A percentile compares a stretch with the other conserved stretches of the same genome.
These are phyloP conservation scores for Seminavis robusta DNA, from an alignment of 108 stramenopile species.

Conservation along the genomic window DNA sequence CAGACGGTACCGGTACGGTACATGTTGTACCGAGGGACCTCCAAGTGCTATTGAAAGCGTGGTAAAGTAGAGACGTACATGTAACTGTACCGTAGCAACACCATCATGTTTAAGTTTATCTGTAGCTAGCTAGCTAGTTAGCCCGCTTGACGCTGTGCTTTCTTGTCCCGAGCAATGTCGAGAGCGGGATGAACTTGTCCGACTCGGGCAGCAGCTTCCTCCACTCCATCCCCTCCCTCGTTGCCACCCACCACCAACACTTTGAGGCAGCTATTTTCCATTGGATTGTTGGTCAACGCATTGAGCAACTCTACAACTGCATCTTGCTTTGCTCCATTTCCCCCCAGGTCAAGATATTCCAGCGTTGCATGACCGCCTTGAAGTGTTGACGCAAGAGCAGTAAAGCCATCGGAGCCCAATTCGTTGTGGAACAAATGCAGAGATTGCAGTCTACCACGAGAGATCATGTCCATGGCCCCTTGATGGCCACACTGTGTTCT, in stretches of 20 bases:
- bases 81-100: too few relatives aligned
- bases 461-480: slow-evolving; percentile 43
- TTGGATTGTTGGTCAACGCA: slow-evolving; percentile 7
- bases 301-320: slow-evolving; percentile 48
- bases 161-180: slow-evolving; percentile 73
- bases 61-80: too few relatives aligned
- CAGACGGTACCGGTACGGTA: too few relatives aligned
- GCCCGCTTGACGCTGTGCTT: too few relatives aligned
- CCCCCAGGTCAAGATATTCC: slow-evolving; percentile 68
- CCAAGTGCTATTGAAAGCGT: too few relatives aligned
- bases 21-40: too few relatives aligned
- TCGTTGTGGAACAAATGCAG: slow-evolving; percentile 67
- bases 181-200: slow-evolving; percentile 41
- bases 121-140: too few relatives aligned
- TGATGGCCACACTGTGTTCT: slow-evolving; percentile 50
- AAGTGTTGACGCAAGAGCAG: slow-evolving; percentile 27
- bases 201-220: slow-evolving; percentile 32
- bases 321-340: slow-evolving; percentile 52
- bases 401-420: slow-evolving; percentile 54
- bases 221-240: slow-evolving; percentile 40
- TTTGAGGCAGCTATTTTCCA: not conserved
- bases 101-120: too few relatives aligned
- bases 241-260: slow-evolving; percentile 75
- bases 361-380: slow-evolving; percentile 48
- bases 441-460: slow-evolving; percentile 21